Base-by-base conservation (phyloP, 352 stramenopile species). In the Phytophthora vignae region DNA sequence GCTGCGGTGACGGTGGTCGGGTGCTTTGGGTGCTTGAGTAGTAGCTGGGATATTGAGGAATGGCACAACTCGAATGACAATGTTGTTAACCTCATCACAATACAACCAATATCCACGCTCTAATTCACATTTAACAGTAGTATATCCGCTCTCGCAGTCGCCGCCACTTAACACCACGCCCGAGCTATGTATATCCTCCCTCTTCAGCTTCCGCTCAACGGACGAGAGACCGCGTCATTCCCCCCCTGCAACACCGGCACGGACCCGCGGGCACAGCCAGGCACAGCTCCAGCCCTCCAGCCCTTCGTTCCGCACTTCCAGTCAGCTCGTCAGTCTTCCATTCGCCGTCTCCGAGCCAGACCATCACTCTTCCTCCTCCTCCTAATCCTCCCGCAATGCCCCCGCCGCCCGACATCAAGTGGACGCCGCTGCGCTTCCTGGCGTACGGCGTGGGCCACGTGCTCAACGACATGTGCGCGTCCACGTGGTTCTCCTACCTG, bases 391-490 rank as follows among this genome's bases (percentile, higher is more conserved):
- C 17, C 14, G 8, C 27, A 4, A 65, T 73, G 63, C 14, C 40
- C 14, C 14, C 14, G 50, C 22, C 44, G 44, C 44, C 40, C 44
- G 48, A 70, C 48, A 73, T 69, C 27, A 62, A 85, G 64, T 95
- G 88, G 86, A 92, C 86, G 21, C 67, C 74, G 8, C 56, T 69
- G 48, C 81, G 82, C 52, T 93, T 86, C 64, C 58, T 96, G 9
- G 78, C 86, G 4, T 96, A 96, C 57, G 87, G 85, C 65, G 88
- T 96, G 4, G 90, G 90, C 62, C 87, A 96, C 59, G 88, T 96
- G 31, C 81, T 95, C 10, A 96, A 96, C 68, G 90, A 96, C 71
- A 94, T 96, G 88, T 96, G 90, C 69, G 90, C 90, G 22, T 92
- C 87, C 53, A 94, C 86, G 59, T 96, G 90, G 90, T 96, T 96